These are phyloP conservation scores for Nakazawaea pomicola DNA, from an alignment of 805 yeast species.

Conservation along the genomic window DNA sequence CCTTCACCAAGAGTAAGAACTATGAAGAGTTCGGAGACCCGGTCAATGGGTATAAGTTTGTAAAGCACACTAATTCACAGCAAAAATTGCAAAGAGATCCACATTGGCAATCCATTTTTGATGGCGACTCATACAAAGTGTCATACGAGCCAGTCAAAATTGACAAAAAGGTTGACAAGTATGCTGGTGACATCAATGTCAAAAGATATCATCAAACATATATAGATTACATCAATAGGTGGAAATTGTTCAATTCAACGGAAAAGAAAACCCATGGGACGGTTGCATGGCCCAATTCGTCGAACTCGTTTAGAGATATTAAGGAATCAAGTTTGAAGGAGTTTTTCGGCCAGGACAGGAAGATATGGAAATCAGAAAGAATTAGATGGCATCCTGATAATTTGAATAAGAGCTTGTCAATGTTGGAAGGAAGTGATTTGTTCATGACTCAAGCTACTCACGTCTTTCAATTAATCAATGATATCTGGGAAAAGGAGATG, in stretches of 20 bases:
- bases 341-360: slow-evolving; percentile 16
- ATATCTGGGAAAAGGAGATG: slow-evolving; percentile 26
- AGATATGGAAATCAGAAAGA: slow-evolving; percentile 41
- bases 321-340: slow-evolving; percentile 10
- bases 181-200: slow-evolving; percentile 2
- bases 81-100: slow-evolving; percentile 14
- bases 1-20: background rate
- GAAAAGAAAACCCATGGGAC: too few relatives aligned
- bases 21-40: slow-evolving; percentile 30
- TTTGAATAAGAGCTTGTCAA: slow-evolving; percentile 32
- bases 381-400: slow-evolving; percentile 71
- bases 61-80: slow-evolving; percentile 22
- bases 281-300: slow-evolving; percentile 26
- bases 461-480: slow-evolving; percentile 39
- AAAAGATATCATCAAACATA: slow-evolving; percentile 16
- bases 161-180: slow-evolving; percentile 4
- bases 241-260: too few relatives aligned
- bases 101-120: slow-evolving; percentile 2
- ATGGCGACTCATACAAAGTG: slow-evolving; percentile 14
- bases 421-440: slow-evolving; percentile 15
- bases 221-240: slow-evolving; percentile 22
- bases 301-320: slow-evolving; percentile 28
- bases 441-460: slow-evolving; percentile 27
- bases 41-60: slow-evolving; percentile 39
- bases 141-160: slow-evolving; percentile 13